Base-by-base conservation (phyloP, 2,329 filamentous ascomycete genomes). In the Exophiala xenobiotica region DNA sequence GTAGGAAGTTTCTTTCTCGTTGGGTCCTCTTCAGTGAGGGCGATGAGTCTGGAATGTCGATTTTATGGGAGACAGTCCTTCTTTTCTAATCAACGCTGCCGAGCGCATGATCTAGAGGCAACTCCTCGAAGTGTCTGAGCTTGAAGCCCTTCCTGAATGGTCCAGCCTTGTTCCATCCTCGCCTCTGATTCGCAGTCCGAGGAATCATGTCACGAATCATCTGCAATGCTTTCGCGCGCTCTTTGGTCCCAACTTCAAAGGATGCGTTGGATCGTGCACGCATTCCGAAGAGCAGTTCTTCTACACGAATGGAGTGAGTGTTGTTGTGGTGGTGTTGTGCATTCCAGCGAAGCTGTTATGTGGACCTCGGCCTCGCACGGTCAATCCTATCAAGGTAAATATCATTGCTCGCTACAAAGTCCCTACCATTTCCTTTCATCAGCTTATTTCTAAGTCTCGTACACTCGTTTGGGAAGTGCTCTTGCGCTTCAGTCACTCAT, bases 41-140 rank as follows among this genome's bases (percentile, higher is more conserved):
- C 82, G 80, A 85, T 82, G 82, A 76, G 80, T 72, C 74, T 72
- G 72, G 76, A 80, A 85, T 86, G 83, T 85, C 83, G 81, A 85
- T 54, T 79, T 33, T 79, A 85, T 76, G 80, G 83, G 83, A 82
- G 72, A 83, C 79, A 61, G n/a, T 45, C 35, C 31, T 27, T 52
- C 31, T 31, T 24, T 22, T 9, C 14, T 20, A 7, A 24, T 11
- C 31, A 3, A 3, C n/a, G n/a, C n/a, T 33, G 9, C 16, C 29
- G 9, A 33, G 29, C 12, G 29, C 14, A 9, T 3, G 11, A 11
- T 33, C 4, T 2, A 14, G 29, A 9, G 12, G 9, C 9, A 33
- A 33, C 5, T 33, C 4, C 29, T 11, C 4, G 9, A 14, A 12
- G 29, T 14, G 29, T 33, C 29, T 9, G 29, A 33, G 29, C 29